Base-by-base conservation (phyloP, 352 stramenopile genomes). In the Phytophthora cactorum region DNA sequence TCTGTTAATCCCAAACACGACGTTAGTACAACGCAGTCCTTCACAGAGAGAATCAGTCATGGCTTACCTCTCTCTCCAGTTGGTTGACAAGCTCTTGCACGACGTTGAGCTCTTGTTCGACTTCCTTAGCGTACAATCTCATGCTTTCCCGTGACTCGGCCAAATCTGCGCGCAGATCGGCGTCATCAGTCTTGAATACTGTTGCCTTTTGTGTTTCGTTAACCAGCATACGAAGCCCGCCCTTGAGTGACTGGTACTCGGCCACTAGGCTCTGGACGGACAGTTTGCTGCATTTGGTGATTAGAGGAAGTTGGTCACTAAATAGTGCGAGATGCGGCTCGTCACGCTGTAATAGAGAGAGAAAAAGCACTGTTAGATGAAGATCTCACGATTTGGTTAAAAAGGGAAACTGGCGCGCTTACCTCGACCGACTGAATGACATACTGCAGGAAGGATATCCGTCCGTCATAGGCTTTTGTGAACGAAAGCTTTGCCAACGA, bases 401-500 rank as follows among this genome's bases (percentile, higher is more conserved):
- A 22, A 22, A 39, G n/a, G 44, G 14, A 50, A 11, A 41, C 9
- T 52, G 34, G 2, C 31, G 46, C 9, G 57, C 72, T 43, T 66
- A 87, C 82, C 53, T 92, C 80, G 22, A 94, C 72, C 12, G 75
- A 88, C 64, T 95, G 81, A 10, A 95, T 83, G 29, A 91, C 71
- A 62, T 91, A 96, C 61, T 96, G 86, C 29, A 93, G 63, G 34
- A 96, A 86, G 15, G 88, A 91, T 27, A 89, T 81, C 14, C 79
- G 78, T 12, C 88, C 88, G 5, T 82, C 72, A 41, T 89, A 95
- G 28, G 86, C 88, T 44, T 94, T 95, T 2, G 86, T 95, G 44
- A 92, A 86, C 17, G 86, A 91, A 12, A 95, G 59, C 62, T 93
- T 93, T 4, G 80, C 74, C 14, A 95, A 66, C 27, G 88, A 95